Base-by-base conservation (phyloP, 2,329 filamentous ascomycete genomes). In the Cladophialophora bantiana region DNA sequence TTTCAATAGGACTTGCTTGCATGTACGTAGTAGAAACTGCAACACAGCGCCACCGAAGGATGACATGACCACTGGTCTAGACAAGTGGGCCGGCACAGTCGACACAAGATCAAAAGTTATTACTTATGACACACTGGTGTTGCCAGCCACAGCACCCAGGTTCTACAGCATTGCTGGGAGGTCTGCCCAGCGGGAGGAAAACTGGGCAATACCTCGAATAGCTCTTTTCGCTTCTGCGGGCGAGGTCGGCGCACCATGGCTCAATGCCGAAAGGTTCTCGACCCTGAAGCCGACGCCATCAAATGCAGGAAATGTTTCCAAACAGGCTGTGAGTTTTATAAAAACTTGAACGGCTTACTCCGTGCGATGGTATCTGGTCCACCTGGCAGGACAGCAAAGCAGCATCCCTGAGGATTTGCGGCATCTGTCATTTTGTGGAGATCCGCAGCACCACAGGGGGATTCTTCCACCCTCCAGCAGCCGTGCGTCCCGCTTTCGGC, bases 1-100 rank as follows among this genome's bases (percentile, higher is more conserved):
- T 31, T 20, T 35, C 57, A 18, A 59, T 59, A 40, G 40, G 45
- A 59, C 40, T 59, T 59, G 15, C 40, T 50, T 35, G 31, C 57
- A 50, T 50, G 40, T 50, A 42, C 18, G 45, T 32, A 59, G 45
- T 48, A 18, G 45, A 31, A 50, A 26, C 20, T 50, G 4, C 45
- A 48, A 20, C 18, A n/a, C n/a, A 20, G 42, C 42, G 18, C 18
- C 42, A 48, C 42, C n/a, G n/a, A 48, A 48, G 5, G 18, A 20
- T 48, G 42, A 48, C n/a, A 50, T 50, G 45, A 2, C 18, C 7
- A 31, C 20, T 12, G 45, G 45, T 18, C 45, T 6, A 26, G 26
- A 26, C 18, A 50, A 20, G 45, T 50, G 45, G 45, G 45, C 26
- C 45, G 20, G 18, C 40, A 18, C 7, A 50, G 42, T 31, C 45